Evolutionary conservation across 2,329 filamentous ascomycete species (phyloP).

Genomic region (Fusarium newnesense): DNA sequence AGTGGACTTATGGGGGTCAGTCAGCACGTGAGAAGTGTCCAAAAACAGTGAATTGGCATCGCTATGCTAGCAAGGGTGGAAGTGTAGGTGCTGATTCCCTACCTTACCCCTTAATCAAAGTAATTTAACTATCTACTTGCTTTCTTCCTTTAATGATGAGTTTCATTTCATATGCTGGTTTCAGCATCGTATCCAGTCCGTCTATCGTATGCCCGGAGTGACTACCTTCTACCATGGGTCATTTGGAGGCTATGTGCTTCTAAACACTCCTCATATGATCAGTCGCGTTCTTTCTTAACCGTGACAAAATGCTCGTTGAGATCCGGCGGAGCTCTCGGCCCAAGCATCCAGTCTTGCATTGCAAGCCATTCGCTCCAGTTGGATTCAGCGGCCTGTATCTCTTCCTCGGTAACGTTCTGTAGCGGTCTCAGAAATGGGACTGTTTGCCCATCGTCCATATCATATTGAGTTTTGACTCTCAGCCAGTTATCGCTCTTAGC

Average conservation of each 20-base stretch:
- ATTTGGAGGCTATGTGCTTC: neutral
- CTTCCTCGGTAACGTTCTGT: constrained; percentile 78
- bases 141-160: neutral
- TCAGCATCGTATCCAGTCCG: neutral
- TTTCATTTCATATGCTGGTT: neutral
- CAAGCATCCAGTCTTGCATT: constrained; percentile 99
- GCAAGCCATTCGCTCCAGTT: constrained; percentile 95
- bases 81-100: constrained; percentile 34
- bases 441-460: constrained; percentile 83
- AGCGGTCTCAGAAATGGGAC: constrained; percentile 89
- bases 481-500: constrained; percentile 94
- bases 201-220: neutral
- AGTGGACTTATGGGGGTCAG: neutral
- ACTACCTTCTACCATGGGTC: neutral
- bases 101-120: neutral
- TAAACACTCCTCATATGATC: neutral
- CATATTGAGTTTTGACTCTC: constrained; percentile 88
- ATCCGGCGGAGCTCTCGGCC: constrained; percentile 73
- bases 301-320: constrained; percentile 43
- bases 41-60: constrained; percentile 15
- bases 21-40: neutral
- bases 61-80: constrained; percentile 24
- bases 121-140: neutral
- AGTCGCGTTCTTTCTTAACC: constrained; percentile 47
- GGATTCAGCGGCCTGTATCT: constrained; percentile 84